A percentile compares a stretch with the other conserved stretches of the same genome.
phyloP scores from a whole-genome alignment of 768 basidiomycete species.

The Vararia minispora region DNA sequence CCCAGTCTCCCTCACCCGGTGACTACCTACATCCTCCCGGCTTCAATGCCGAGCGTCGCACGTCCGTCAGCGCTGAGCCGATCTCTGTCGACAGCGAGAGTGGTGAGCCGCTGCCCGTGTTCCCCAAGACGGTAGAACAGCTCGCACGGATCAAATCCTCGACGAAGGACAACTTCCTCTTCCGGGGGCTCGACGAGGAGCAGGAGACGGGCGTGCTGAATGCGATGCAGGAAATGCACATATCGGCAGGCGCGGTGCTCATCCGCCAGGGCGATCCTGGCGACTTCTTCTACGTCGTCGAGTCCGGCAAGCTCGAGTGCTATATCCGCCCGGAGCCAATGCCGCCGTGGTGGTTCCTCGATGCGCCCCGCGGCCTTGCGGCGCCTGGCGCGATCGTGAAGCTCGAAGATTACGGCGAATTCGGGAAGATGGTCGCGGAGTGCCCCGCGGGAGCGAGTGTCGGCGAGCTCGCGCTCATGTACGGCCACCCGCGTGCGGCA shows the following conservation, averaged over 20 bases:
- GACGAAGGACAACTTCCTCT: slow-evolving; percentile 84
- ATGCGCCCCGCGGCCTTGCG: slow-evolving; percentile 26
- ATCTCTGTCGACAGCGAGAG: slow-evolving; percentile 68
- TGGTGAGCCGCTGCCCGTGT: slow-evolving; percentile 62
- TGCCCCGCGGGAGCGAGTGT: slow-evolving; percentile 82
- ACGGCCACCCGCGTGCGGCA: slow-evolving; percentile 92
- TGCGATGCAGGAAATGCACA: slow-evolving; percentile 85
- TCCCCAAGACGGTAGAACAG: slow-evolving; percentile 74
- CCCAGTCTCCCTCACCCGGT: slow-evolving; percentile 28
- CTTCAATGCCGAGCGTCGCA: slow-evolving; percentile 76
- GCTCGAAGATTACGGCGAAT: slow-evolving; percentile 54
- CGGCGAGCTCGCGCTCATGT: slow-evolving; percentile 96
- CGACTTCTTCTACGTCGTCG: slow-evolving; percentile 96
- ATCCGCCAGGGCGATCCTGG: slow-evolving; percentile 96
- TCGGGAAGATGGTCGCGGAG: slow-evolving; percentile 75
- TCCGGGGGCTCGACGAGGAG: slow-evolving; percentile 93
- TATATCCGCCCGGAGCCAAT: slow-evolving; percentile 64
- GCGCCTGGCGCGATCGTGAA: slow-evolving; percentile 47
- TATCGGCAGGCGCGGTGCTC: slow-evolving; percentile 70
- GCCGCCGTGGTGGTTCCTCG: slow-evolving; percentile 46
- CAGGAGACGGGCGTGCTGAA: slow-evolving; percentile 87
- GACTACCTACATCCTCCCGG: slow-evolving; percentile 67
- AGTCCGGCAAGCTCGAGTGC: slow-evolving; percentile 76
- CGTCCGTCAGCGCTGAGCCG: slow-evolving; percentile 93
- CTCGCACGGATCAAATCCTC: slow-evolving; percentile 78